A percentile compares a stretch with the other conserved stretches of the same genome.
Conservation (phyloP, 257 asterid species). For the Cinchona pubescens region DNA sequence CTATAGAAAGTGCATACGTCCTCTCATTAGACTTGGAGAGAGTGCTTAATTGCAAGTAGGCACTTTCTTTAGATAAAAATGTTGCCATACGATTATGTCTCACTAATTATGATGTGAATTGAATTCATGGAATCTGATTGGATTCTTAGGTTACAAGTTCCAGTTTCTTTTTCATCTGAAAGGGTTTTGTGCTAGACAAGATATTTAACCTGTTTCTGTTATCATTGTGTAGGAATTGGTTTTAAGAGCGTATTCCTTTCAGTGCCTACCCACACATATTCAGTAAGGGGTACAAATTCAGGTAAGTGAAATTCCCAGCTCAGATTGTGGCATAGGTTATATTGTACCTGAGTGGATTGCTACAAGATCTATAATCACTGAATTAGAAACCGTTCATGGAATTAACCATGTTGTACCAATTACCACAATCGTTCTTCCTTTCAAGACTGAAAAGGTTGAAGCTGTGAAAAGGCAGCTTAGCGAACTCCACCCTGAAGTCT, state of each 20-base stretch:
- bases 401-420: not conserved
- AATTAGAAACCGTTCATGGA: not conserved
- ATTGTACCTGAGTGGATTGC: conserved; percentile 15
- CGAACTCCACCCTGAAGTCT: not conserved
- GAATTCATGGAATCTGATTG: too few relatives aligned
- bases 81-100: too few relatives aligned
- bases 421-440: not conserved
- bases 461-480: not conserved
- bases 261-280: conserved; percentile 35
- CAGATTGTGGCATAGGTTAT: not conserved
- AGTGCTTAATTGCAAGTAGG: too few relatives aligned
- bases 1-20: too few relatives aligned
- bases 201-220: not conserved
- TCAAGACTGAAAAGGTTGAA: not conserved
- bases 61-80: too few relatives aligned
- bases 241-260: conserved; percentile 42
- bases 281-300: conserved; percentile 38
- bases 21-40: too few relatives aligned
- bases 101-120: too few relatives aligned
- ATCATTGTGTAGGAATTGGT: conserved; percentile 40
- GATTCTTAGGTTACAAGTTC: too few relatives aligned
- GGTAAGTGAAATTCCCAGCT: conserved; percentile 21
- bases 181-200: not conserved
- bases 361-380: not conserved
- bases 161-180: too few relatives aligned